Conservation (phyloP, 805 yeast species). For the Wickerhamiella qilinensis region DNA sequence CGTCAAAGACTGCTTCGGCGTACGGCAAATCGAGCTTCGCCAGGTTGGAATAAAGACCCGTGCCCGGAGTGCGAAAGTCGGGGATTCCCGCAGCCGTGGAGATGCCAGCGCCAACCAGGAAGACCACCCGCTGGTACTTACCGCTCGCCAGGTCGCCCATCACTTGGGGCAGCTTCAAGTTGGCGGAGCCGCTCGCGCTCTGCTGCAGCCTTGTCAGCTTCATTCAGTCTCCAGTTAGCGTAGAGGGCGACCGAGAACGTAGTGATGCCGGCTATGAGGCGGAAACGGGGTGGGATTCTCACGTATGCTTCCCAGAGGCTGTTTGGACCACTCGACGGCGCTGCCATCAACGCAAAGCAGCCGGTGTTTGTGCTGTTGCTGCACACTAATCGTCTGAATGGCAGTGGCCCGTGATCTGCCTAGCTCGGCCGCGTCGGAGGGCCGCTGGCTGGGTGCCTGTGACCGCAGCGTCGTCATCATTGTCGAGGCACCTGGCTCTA, state of each 20-base stretch:
- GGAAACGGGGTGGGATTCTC: neutral
- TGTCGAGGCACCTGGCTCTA: no score
- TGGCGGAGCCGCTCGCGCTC: neutral
- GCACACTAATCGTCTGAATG: no score
- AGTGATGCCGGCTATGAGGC: neutral
- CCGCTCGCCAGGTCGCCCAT: neutral
- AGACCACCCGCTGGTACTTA: constrained; percentile 10
- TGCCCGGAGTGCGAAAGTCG: constrained; percentile 80
- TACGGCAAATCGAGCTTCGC: constrained; percentile 57
- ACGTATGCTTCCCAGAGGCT: neutral
- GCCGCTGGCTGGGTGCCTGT: no score
- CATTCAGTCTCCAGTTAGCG: neutral
- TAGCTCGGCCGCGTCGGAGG: no score
- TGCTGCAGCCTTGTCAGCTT: neutral
- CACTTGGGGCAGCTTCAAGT: neutral
- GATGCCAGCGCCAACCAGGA: constrained; percentile 73
- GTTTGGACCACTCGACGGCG: no score
- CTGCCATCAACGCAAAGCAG: no score
- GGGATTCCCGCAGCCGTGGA: constrained; percentile 93
- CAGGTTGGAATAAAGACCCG: constrained; percentile 65
- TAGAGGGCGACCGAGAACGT: neutral
- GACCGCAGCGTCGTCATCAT: no score
- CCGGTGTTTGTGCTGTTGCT: no score
- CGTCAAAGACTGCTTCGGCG: constrained; percentile 92
- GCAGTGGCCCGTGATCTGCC: no score